Conservation (phyloP, 1,284 basidiomycete genomes). For the Coriolopsis trogii region DNA sequence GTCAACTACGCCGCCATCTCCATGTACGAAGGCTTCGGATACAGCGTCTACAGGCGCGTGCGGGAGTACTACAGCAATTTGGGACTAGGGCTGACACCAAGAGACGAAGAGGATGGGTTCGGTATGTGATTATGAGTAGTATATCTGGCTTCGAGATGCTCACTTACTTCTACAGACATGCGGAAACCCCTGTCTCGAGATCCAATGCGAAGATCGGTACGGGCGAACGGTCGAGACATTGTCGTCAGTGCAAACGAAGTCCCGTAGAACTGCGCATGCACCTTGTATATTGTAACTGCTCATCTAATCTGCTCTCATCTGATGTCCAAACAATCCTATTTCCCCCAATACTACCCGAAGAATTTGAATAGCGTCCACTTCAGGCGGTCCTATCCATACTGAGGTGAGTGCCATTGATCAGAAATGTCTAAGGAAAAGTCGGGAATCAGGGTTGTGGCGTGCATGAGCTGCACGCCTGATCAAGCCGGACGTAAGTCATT, state of each 20-base stretch:
- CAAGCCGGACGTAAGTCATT: slow-evolving; percentile 57
- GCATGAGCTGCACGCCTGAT: slow-evolving; percentile 3
- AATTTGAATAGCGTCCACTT: no score
- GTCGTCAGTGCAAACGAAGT: slow-evolving; percentile 73
- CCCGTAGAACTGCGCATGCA: slow-evolving; percentile 38
- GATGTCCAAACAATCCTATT: no score
- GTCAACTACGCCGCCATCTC: slow-evolving; percentile 75
- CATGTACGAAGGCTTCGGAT: slow-evolving; percentile 88
- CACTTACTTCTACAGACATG: slow-evolving; percentile 66
- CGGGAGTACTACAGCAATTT: slow-evolving; percentile 85
- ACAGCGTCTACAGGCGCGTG: slow-evolving; percentile 85
- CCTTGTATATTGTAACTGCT: slow-evolving; percentile 3
- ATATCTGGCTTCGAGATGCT: slow-evolving; percentile 4
- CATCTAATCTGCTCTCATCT: slow-evolving; percentile 1
- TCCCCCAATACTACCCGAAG: no score
- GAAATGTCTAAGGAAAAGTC: neutral
- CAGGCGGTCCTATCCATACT: no score
- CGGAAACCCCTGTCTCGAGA: slow-evolving; percentile 80
- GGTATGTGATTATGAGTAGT: slow-evolving; percentile 57
- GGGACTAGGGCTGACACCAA: slow-evolving; percentile 64
- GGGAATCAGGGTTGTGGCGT: slow-evolving; percentile 8
- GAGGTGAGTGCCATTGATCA: neutral
- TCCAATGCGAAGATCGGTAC: slow-evolving; percentile 60
- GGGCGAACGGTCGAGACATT: slow-evolving; percentile 73
- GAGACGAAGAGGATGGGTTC: slow-evolving; percentile 89